Evolutionary conservation across 2,329 filamentous ascomycete genomes (phyloP).

Genomic region (Bertia moriformis): DNA sequence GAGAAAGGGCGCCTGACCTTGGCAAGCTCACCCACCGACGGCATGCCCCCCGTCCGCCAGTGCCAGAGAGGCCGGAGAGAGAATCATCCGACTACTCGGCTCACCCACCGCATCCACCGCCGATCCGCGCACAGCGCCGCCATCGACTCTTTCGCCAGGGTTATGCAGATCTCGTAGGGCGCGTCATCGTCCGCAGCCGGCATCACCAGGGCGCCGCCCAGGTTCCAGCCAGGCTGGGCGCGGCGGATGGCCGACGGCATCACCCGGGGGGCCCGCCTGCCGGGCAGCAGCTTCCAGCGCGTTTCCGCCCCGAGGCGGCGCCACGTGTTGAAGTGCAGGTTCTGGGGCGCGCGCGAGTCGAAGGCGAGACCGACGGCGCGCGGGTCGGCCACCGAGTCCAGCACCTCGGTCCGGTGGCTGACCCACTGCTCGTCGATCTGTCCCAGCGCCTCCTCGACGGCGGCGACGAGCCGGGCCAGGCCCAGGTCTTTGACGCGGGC

Average conservation of each 20-base stretch:
- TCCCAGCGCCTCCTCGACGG: slow-evolving; percentile 12
- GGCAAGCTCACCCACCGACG: too few relatives aligned
- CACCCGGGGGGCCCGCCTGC: background rate
- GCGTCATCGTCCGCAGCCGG: slow-evolving; percentile 10
- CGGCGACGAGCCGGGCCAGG: slow-evolving; percentile 13
- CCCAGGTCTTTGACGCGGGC: slow-evolving; percentile 1
- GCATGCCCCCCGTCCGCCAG: too few relatives aligned
- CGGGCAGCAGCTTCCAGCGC: slow-evolving; percentile 11
- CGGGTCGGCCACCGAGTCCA: slow-evolving; percentile 20
- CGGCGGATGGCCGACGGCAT: slow-evolving; percentile 14
- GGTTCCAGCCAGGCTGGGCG: slow-evolving; percentile 12
- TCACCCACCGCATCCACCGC: slow-evolving; percentile 13
- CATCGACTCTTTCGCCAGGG: slow-evolving; percentile 14
- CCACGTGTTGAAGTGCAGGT: slow-evolving; percentile 29
- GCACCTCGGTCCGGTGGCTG: slow-evolving; percentile 18
- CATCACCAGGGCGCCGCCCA: slow-evolving; percentile 15
- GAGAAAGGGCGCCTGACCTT: too few relatives aligned
- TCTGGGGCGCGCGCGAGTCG: slow-evolving; percentile 21
- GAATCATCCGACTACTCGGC: slow-evolving; percentile 7
- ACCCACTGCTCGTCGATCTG: slow-evolving; percentile 25
- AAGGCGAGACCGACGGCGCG: slow-evolving; percentile 22
- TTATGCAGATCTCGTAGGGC: slow-evolving; percentile 15
- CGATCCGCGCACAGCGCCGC: slow-evolving; percentile 9
- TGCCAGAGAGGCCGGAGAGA: too few relatives aligned
- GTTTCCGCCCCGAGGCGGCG: slow-evolving; percentile 25